Conservation (phyloP, 176 grass and related monocot genomes). For the Tuctoria greenei region DNA sequence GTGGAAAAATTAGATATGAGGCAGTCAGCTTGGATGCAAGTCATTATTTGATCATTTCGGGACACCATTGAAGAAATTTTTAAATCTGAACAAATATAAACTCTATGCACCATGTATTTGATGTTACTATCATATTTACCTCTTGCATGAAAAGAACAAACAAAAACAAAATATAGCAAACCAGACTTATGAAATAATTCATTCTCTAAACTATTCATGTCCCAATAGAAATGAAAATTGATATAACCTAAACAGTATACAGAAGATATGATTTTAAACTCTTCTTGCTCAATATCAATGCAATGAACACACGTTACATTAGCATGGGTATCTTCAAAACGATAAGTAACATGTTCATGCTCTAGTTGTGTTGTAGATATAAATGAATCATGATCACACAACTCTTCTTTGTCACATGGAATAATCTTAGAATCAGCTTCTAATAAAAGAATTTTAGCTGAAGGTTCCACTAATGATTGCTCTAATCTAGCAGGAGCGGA, state of each 20-base stretch:
- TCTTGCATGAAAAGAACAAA: background rate
- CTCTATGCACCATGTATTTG: background rate
- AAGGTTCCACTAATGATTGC: background rate
- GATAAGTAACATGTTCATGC: too few relatives aligned
- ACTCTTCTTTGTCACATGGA: background rate
- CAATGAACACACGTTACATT: background rate
- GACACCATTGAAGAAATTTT: background rate
- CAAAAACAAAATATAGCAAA: background rate
- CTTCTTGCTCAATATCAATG: background rate
- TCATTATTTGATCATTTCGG: background rate
- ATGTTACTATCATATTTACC: background rate
- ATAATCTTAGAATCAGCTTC: background rate
- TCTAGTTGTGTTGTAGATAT: background rate
- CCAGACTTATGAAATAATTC: background rate
- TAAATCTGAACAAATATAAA: background rate
- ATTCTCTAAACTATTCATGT: background rate
- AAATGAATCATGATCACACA: background rate
- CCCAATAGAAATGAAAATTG: background rate
- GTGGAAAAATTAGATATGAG: background rate
- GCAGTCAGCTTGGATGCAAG: background rate
- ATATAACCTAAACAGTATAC: background rate
- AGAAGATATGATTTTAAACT: background rate
- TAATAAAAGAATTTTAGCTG: background rate
- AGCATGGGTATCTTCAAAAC: too few relatives aligned
- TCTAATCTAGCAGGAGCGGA: too few relatives aligned